phyloP scores from a whole-genome alignment of 306 rosid species.

The Ormosia emarginata region DNA sequence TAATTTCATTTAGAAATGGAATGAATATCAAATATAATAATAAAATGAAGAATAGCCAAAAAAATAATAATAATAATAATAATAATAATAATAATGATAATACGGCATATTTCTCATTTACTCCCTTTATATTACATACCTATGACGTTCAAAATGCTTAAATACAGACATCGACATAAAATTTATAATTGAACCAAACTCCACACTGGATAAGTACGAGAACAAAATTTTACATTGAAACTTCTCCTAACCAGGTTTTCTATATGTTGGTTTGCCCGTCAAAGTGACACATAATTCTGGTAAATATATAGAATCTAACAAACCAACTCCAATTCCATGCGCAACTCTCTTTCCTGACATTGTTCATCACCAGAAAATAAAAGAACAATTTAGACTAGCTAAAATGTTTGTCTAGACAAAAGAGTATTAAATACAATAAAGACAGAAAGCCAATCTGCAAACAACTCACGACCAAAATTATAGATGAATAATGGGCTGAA shows the following conservation, averaged over 20 bases:
- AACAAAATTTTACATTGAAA: conserved; percentile 34
- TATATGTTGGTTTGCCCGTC: not conserved
- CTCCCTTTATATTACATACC: conserved; percentile 4
- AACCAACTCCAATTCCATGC: conserved; percentile 21
- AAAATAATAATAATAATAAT: not conserved
- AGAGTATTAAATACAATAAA: conserved; percentile 17
- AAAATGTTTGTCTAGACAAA: conserved; percentile 4
- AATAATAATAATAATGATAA: not conserved
- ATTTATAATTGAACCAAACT: conserved; percentile 3
- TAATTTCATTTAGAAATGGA: no score
- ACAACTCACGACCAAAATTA: conserved; percentile 33
- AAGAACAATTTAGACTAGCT: conserved; percentile 23
- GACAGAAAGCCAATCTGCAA: conserved; percentile 36
- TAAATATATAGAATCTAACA: conserved; percentile 18
- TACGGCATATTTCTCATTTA: not conserved
- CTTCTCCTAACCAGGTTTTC: not conserved
- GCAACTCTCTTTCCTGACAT: conserved; percentile 18
- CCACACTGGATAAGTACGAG: conserved; percentile 1
- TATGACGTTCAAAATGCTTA: not conserved
- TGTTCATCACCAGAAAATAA: conserved; percentile 24
- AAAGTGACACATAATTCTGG: conserved; percentile 5
- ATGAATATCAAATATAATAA: no score
- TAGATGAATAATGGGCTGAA: conserved; percentile 26
- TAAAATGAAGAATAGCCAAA: no score
- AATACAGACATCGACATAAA: not conserved